Evolutionary conservation across 2,329 filamentous ascomycete genomes (phyloP), one percentile per base, ranked within the genome.

Genomic region (Endothia cerciana): DNA sequence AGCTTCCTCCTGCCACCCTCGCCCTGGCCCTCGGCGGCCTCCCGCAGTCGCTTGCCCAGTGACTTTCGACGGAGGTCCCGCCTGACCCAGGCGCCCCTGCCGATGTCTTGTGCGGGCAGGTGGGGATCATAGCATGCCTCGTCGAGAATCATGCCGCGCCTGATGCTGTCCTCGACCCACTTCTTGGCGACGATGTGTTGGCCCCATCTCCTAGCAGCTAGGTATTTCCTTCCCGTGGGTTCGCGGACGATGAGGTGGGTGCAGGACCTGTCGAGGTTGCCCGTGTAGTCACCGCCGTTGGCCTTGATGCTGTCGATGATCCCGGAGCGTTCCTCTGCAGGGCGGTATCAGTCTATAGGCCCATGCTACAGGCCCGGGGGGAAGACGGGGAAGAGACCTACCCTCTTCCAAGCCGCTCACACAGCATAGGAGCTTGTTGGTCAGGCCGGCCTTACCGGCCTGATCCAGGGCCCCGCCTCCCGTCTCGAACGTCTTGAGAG

Each of bases 71-170:
- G 76, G 59, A 81, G 71, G 59, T 83, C 80, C 57, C 79, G 81
- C 70, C 81, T 85, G 72, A 87, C 85, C 90, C 91, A 95, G 6
- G 94, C 93, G 15, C 89, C 92, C 40, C 84, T 80, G 0, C 94
- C 95, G 73, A 93, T 90, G 73, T 93, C 83, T 70, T 90, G 87
- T 7, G 74, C 70, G 0, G 92, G 88, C 22, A 94, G 76, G 33
- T 86, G 80, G 1, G 93, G 94, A 74, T 96, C 89, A 76, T 96
- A 99, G 67, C 87, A 87, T n/a, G 82, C 78, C 76, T 98, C 95
- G 64, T 97, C 92, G 25, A 99, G 81, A 25, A 94, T 91, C 93
- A 99, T 95, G 65, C 93, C 93, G 69, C 95, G 86, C 70, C 91
- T 86, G 66, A 95, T 77, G 72, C 91, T 94, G 73, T 97, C 91